Evolutionary conservation across 2,329 filamentous ascomycete species (phyloP).

Genomic region (Chrysoporthe austroafricana): DNA sequence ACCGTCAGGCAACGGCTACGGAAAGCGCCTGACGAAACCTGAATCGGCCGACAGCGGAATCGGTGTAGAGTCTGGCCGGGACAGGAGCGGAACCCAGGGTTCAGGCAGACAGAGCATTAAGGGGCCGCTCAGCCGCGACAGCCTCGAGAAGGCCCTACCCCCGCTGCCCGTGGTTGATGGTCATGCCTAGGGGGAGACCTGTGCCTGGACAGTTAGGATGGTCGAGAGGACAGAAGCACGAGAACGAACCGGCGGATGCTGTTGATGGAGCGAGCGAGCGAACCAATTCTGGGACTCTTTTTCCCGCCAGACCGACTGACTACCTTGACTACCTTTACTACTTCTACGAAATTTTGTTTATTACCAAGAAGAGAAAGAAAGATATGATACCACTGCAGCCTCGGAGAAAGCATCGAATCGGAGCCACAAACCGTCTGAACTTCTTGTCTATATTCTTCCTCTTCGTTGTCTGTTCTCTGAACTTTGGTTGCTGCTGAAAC

Average conservation of each 20-base stretch:
- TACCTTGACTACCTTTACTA: neutral
- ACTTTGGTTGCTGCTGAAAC: neutral
- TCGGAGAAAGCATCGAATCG: constrained; percentile 29
- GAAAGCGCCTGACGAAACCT: constrained; percentile 42
- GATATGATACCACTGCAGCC: constrained; percentile 31
- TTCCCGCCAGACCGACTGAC: neutral
- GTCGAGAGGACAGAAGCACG: neutral
- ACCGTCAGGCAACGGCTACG: constrained; percentile 17
- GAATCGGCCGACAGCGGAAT: constrained; percentile 55
- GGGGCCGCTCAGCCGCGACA: constrained; percentile 55
- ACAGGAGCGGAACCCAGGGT: constrained; percentile 34
- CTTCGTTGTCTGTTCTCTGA: constrained; percentile 2
- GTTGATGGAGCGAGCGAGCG: constrained; percentile 9
- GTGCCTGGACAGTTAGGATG: constrained; percentile 16
- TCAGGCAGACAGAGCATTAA: constrained; percentile 30
- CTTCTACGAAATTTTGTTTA: constrained; percentile 23
- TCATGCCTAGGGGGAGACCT: constrained; percentile 24
- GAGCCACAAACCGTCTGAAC: constrained; percentile 4
- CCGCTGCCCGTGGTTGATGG: constrained; percentile 50
- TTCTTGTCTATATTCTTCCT: constrained; percentile 25
- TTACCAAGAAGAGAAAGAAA: constrained; percentile 22
- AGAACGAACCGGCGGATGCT: neutral
- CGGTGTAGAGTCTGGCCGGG: constrained; percentile 39
- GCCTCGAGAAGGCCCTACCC: constrained; percentile 64
- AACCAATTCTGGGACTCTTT: neutral